Conservation (phyloP, 495 filamentous ascomycete species). For the Mytilinidion resinicola region DNA sequence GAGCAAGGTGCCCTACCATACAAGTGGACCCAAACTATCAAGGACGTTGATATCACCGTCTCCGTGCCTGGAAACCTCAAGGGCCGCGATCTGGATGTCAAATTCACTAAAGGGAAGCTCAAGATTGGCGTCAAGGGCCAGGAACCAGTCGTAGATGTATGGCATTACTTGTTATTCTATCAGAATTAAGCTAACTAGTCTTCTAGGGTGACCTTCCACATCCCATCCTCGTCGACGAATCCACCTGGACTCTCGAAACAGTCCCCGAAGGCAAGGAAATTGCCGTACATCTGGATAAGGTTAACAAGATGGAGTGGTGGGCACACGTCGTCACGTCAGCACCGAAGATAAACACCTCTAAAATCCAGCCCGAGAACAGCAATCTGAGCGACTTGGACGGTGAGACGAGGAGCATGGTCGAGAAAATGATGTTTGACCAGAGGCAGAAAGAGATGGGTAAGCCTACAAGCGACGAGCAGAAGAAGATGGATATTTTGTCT, state of each 20-base stretch:
- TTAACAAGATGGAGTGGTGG: constrained; percentile 99
- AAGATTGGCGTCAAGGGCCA: constrained; percentile 85
- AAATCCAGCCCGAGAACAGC: constrained; percentile 88
- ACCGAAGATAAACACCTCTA: constrained; percentile 85
- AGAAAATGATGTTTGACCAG: constrained; percentile 99
- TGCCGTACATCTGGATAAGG: constrained; percentile 88
- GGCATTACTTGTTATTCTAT: constrained; percentile 5
- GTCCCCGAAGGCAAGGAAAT: constrained; percentile 65
- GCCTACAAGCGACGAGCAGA: constrained; percentile 83
- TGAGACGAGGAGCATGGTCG: constrained; percentile 94
- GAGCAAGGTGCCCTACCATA: constrained; percentile 93
- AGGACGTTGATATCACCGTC: constrained; percentile 76
- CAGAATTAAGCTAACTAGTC: constrained; percentile 8
- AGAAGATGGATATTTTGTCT: constrained; percentile 85
- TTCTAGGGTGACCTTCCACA: constrained; percentile 77
- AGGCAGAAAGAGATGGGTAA: constrained; percentile 89
- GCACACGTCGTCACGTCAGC: constrained; percentile 77
- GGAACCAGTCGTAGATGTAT: constrained; percentile 75
- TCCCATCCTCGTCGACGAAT: constrained; percentile 73
- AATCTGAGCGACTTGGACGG: constrained; percentile 89
- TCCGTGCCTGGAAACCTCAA: constrained; percentile 73
- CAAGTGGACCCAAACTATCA: constrained; percentile 96
- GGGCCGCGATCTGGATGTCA: constrained; percentile 75
- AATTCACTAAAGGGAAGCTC: constrained; percentile 71
- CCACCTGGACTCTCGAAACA: constrained; percentile 85